Evolutionary conservation across 2,329 filamentous ascomycete species (phyloP), one percentile per base, ranked within the genome.

Genomic region (Acarospora socialis): DNA sequence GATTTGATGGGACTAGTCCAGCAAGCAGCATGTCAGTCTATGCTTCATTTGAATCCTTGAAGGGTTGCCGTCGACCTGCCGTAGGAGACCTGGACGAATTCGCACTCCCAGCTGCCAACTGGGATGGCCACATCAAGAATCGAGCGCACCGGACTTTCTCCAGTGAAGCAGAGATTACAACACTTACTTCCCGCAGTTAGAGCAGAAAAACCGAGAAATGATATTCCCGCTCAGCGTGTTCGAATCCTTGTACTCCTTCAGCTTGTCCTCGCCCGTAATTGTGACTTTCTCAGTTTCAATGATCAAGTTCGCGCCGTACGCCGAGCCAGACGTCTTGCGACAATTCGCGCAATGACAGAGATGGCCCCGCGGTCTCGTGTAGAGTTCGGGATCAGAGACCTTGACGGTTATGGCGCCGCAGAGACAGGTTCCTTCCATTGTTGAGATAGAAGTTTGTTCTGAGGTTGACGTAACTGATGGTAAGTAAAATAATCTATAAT

Each of bases 271-370:
- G 2, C 54, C 48, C 6, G 55, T 46, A 21, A 65, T 56, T 3
- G 51, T 48, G 18, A 68, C 60, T 31, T 66, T 63, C 5, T 50
- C 44, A 13, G 41, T 43, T 26, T 53, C 51, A 24, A 53, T 52
- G 8, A 41, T 40, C 14, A 53, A 37, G 32, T 53, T 53, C 5
- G 32, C 24, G 13, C 44, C 44, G 28, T 43, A 39, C 27, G 37
- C 33, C 37, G 54, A 57, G 28, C 64, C 63, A 2, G 62, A 53
- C 1, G 59, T 53, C 44, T 66, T 67, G 24, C 62, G 57, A 47
- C 64, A 68, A 38, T 67, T 69, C 20, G 51, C 46, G 46, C 65
- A 68, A 39, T 67, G 60, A 46, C 64, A 68, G 5, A 66, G 46
- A 40, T 63, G 59, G 2, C 63, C 63, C 18, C 60, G 47, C 5